Evolutionary conservation across 805 yeast species (phyloP), one percentile per base, ranked within the genome.

Genomic region (Candida xiaguanensis): DNA sequence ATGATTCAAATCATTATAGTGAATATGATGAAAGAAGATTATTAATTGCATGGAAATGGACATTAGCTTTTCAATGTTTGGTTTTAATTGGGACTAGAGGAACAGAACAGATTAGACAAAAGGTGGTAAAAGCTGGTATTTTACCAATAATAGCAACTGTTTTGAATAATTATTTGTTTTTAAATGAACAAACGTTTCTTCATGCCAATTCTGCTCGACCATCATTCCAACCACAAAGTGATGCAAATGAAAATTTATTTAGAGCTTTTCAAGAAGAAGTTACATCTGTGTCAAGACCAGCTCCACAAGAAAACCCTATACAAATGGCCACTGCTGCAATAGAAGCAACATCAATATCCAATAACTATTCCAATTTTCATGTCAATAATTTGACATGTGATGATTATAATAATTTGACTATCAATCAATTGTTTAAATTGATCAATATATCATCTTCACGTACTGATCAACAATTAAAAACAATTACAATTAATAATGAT

Each of bases 41-140:
- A 18, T 68, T 87, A 46, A 70, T 84, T n/a, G 90, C 95, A 0
- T 91, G 96, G 96, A 91, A 91, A 65, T 91, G 99, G 99, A 86
- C 95, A 5, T 66, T 91, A 39, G 86, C 97, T 0, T 80, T 93
- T 55, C 99, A 91, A 65, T 90, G 97, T 57, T 66, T 91, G 40
- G 95, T 91, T 1, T 73, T 88, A 40, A 80, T 91, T 14, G 96
- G 97, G 11, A 89, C 97, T 1, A 74, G 97, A 49, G 99, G 99
- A 17, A 80, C 95, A 1, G 97, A 90, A 59, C 66, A 70, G 38
- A 86, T 90, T 35, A 72, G 99, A 37, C 80, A 82, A 49, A 80
- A 89, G 51, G 85, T 93, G 6, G 96, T 89, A 8, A 81, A 85
- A 45, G 95, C 97, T 1, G 98, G 97, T 4, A 80, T 89, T 44